Evolutionary conservation across 768 basidiomycete genomes (phyloP), one percentile per base, ranked within the genome.

Genomic region (Lactarius sp.): DNA sequence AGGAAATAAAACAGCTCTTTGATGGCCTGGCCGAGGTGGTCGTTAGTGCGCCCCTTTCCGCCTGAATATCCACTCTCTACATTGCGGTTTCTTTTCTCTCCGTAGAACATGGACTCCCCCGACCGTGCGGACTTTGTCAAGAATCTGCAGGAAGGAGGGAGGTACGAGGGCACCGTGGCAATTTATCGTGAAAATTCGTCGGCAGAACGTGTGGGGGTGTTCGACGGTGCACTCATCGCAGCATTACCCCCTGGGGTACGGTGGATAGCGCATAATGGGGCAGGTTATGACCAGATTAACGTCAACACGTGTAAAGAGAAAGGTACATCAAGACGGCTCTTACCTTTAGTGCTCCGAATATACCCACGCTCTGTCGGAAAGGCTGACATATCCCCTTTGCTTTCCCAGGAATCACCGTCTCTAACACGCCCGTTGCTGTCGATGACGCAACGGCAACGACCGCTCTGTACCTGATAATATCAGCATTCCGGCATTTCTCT

Each of bases 261-360:
- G 70, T 94, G 89, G 87, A 92, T 96, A 71, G 90, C 87, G 1
- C 93, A 94, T 73, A 94, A 94, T 61, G 94, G 94, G 12, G 93
- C 94, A 0, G 93, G 94, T 0, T 97, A 97, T 72, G 93, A 97
- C 72, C 85, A 87, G 65, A 87, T 96, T 67, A 88, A 94, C 70
- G 84, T 94, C 16, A 73, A 75, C 7, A 87, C 87, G 4, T 88
- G 87, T 73, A 89, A 83, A 70, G 82, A 79, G 10, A 81, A 81
- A 73, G 90, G 91, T 88, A 68, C 18, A 73, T 66, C 41, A 27
- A 18, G 12, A 1, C n/a, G 13, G 9, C 20, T 22, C 44, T 44
- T 37, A 59, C 39, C 20, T 36, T 34, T 4, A 18, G 16, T 10
- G 44, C 9, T 37, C 56, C 44, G 18, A 47, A 37, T 53, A 34